phyloP scores from a whole-genome alignment of 805 yeast genomes.

The Candida rishiriensis region DNA sequence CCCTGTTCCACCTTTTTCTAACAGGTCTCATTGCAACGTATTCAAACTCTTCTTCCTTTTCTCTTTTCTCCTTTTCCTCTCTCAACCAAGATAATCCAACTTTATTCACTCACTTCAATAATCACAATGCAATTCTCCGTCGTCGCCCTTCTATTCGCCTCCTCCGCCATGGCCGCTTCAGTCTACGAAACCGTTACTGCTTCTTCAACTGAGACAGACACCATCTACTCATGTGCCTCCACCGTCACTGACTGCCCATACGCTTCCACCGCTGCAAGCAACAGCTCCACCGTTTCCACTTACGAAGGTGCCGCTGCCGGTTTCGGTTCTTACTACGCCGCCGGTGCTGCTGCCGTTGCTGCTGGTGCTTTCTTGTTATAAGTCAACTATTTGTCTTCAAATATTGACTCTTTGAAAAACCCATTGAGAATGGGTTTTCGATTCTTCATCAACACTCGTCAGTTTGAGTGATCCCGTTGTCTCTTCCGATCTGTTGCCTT shows the following conservation, averaged over 20 bases:
- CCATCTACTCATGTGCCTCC: conserved; percentile 35
- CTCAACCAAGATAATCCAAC: conserved; percentile 19
- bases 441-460: too few species aligned
- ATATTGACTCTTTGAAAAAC: too few species aligned
- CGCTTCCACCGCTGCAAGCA: conserved; percentile 7
- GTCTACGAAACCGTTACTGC: conserved; percentile 30
- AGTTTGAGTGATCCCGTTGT: too few species aligned
- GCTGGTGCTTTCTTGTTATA: conserved; percentile 31
- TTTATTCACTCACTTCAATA: conserved; percentile 11
- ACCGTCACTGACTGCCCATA: conserved; percentile 31
- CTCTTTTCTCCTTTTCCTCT: conserved; percentile 2
- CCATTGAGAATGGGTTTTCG: too few species aligned
- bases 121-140: conserved; percentile 43
- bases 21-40: too few species aligned
- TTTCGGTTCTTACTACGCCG: conserved; percentile 22
- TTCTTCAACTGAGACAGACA: conserved; percentile 33
- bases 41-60: too few species aligned
- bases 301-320: conserved; percentile 29
- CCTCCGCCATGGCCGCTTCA: conserved; percentile 33
- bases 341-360: conserved; percentile 29
- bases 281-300: conserved; percentile 24
- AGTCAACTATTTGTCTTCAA: conserved; percentile 3
- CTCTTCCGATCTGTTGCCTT: too few species aligned
- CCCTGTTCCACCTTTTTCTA: too few species aligned
- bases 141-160: conserved; percentile 29